Conservation (phyloP, 352 stramenopile species). For the Globisporangium alternatum region DNA sequence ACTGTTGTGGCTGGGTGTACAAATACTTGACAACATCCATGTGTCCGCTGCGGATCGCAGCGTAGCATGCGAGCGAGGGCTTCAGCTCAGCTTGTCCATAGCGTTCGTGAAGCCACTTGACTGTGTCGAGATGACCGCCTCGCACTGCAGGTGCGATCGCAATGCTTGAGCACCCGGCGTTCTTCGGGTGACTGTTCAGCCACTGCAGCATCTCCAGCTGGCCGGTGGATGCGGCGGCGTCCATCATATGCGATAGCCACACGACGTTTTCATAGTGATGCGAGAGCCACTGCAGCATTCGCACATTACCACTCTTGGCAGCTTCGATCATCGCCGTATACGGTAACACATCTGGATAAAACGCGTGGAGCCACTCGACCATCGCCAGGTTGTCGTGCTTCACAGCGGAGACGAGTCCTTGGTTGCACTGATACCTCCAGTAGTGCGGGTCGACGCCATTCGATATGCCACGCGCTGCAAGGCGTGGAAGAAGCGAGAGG, state of each 20-base stretch:
- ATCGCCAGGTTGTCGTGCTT: conserved; percentile 1
- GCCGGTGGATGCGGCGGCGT: not conserved
- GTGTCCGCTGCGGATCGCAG: not conserved
- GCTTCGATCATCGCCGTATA: not conserved
- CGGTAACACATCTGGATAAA: not conserved
- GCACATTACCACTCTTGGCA: not conserved
- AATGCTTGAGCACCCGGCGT: not conserved
- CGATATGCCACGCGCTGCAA: not conserved
- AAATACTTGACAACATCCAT: not conserved
- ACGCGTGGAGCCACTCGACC: conserved; percentile 1
- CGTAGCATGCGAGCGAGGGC: not conserved
- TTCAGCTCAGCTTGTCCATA: not conserved
- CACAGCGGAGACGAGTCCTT: conserved; percentile 1
- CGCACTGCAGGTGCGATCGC: not conserved
- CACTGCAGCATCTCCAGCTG: not conserved
- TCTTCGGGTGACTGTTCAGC: not conserved
- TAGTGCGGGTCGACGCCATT: not conserved
- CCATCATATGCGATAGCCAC: not conserved
- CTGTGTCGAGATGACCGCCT: not conserved
- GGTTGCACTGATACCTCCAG: not conserved
- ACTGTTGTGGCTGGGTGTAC: not conserved
- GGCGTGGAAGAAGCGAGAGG: not conserved
- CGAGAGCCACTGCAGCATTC: not conserved
- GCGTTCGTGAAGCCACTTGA: not conserved
- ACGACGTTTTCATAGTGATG: not conserved